Evolutionary conservation across 75 land plant species (phyloP).

Genomic region (Sequoia sempervirens): DNA sequence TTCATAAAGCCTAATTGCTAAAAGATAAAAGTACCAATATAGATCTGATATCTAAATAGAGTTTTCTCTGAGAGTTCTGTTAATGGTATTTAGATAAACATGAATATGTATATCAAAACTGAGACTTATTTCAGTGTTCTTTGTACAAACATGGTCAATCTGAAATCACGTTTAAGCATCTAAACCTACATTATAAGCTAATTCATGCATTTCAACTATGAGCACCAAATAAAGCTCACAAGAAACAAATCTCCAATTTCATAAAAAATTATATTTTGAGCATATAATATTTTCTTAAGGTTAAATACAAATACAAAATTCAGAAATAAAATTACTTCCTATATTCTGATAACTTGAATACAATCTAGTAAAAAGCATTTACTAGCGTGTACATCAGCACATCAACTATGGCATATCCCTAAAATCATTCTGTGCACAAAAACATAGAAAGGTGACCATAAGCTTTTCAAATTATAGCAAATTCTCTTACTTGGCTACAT

Average conservation of each 20-base stretch:
- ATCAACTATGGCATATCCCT: background rate
- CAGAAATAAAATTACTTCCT: conserved; percentile 3
- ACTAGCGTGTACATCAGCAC: background rate
- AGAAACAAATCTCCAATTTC: background rate
- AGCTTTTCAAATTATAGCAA: background rate
- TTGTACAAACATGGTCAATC: background rate
- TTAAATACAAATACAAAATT: background rate
- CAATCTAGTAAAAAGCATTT: background rate
- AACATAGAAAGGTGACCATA: background rate
- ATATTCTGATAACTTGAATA: background rate
- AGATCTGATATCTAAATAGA: background rate
- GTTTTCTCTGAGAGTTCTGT: background rate
- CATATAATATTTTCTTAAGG: background rate
- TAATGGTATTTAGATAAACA: background rate
- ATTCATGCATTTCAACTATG: background rate
- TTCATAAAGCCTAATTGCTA: background rate
- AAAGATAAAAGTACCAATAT: too few relatives aligned
- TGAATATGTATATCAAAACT: background rate
- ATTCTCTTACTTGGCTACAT: background rate
- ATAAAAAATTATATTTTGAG: background rate
- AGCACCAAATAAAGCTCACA: background rate
- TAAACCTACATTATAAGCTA: background rate
- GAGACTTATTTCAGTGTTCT: background rate
- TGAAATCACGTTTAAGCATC: background rate
- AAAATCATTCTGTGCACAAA: background rate